Evolutionary conservation across 148 eudicot genomes (phyloP), one percentile per base, ranked within the genome.

Genomic region (Polygonum maritimum): DNA sequence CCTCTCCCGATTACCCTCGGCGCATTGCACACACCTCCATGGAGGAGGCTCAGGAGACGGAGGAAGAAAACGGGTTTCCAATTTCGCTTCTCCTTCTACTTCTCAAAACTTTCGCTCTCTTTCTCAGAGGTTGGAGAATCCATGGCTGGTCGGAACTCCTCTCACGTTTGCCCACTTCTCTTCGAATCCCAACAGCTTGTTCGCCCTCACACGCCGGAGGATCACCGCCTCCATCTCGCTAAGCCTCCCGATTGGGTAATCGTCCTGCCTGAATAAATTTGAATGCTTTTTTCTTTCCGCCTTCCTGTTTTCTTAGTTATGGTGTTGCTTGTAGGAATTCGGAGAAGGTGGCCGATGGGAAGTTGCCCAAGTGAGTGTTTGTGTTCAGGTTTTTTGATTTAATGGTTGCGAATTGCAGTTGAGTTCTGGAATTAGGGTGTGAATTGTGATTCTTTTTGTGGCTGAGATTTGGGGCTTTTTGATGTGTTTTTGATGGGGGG

Each of bases 291-390:
- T 54, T 26, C 60, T 54, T 7, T 26, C 18, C 16, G 14, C 60
- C 60, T 54, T 7, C 60, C 18, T 49, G 14, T 26, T 67, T 33
- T 31, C 35, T 38, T 16, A 67, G 40, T 26, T 33, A 18, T 33
- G 40, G 71, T 0, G 71, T 67, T 33, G 35, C 35, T 67, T 15
- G 38, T 40, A 67, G 71, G 71, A 67, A 67, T 31, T 1, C 18
- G 40, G 71, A 67, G 71, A 67, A 38, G 48, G 47, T 70, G 26
- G 22, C 48, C 48, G 45, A 70, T 41, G 73, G 45, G n/a, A 38
- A 70, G 39, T 38, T 70, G 44, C 41, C 73, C 73, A 70, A 41
- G 73, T 70, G 73, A 70, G 73, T 70, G 26, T 38, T 38, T 39
- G 47, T 70, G 39, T 70, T 38, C 47, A 13, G 16, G 18, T 22